phyloP scores from a whole-genome alignment of 2,329 filamentous ascomycete species.

The Trichoderma guizhouense region DNA sequence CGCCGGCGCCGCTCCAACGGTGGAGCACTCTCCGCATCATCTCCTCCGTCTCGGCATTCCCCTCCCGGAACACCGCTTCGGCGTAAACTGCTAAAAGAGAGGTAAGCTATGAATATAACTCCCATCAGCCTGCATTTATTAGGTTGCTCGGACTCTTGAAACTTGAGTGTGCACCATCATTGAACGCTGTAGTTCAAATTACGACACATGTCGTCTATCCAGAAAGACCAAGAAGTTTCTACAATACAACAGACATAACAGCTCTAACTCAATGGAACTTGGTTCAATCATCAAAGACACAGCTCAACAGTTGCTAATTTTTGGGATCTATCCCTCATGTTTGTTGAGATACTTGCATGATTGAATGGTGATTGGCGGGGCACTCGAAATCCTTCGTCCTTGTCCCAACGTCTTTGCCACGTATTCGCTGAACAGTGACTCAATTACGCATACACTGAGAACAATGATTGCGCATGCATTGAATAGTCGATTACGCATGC shows the following conservation, averaged over 20 bases:
- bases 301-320: neutral
- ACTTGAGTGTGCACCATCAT: neutral
- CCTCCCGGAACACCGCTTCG: neutral
- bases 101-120: neutral
- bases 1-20: neutral
- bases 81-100: neutral
- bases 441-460: neutral
- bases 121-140: neutral
- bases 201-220: neutral
- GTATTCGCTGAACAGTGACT: neutral
- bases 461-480: neutral
- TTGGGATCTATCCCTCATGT: neutral
- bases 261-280: neutral
- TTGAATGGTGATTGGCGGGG: neutral
- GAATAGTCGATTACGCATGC: neutral
- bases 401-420: neutral
- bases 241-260: neutral
- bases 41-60: neutral
- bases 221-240: neutral
- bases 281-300: accelerated
- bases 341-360: neutral
- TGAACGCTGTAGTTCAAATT: neutral
- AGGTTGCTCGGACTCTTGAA: neutral
- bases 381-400: neutral
- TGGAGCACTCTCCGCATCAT: neutral